Evolutionary conservation across 495 filamentous ascomycete genomes (phyloP).

Genomic region (Neohortaea acidophila): DNA sequence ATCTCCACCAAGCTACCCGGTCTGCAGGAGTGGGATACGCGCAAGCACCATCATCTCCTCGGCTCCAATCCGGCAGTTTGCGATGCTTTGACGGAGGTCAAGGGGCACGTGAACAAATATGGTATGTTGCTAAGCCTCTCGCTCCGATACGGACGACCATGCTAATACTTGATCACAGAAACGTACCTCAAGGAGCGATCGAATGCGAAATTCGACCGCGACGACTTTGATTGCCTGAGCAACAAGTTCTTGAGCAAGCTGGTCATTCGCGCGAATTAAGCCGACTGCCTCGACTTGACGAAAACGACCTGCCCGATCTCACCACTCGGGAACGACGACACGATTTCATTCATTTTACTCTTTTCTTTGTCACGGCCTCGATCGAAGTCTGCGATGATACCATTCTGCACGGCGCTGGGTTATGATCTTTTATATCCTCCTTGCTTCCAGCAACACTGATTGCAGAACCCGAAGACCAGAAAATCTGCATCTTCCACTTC

Average conservation of each 20-base stretch:
- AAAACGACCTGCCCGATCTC: no score
- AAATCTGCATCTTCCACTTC: no score
- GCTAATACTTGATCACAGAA: constrained; percentile 31
- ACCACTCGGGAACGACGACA: no score
- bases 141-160: no score
- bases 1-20: constrained; percentile 87
- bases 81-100: constrained; percentile 86
- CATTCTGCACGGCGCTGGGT: no score
- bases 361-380: no score
- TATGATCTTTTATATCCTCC: no score
- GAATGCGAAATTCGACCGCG: constrained; percentile 62
- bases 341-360: no score
- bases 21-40: constrained; percentile 80
- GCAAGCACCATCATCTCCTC: constrained; percentile 70
- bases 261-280: constrained; percentile 76
- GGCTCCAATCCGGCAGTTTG: constrained; percentile 80
- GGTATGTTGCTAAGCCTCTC: constrained; percentile 61
- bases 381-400: no score
- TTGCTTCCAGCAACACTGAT: no score
- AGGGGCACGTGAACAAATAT: constrained; percentile 73
- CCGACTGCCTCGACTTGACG: no score
- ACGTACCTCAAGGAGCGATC: constrained; percentile 41
- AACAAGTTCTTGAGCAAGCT: constrained; percentile 91
- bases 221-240: constrained; percentile 82
- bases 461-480: no score